Conservation (phyloP, 139 green algal species). For the Desmodesmus armatus region DNA sequence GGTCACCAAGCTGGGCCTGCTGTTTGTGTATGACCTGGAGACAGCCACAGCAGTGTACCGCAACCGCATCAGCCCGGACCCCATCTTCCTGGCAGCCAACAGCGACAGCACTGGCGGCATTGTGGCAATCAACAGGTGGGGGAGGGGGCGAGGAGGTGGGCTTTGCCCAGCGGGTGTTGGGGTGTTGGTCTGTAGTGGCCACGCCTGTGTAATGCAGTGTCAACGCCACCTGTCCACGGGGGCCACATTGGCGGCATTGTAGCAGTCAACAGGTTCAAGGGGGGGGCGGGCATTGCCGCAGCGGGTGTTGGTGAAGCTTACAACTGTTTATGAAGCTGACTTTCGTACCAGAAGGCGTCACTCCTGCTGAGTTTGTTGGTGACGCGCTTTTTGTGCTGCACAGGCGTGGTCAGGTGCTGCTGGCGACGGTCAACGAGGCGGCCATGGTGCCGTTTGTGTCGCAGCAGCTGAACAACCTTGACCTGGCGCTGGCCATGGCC, state of each 20-base stretch:
- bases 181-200: slow-evolving; percentile 97
- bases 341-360: no score
- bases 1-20: slow-evolving; percentile 97
- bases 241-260: slow-evolving; percentile 89
- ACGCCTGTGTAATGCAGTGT: slow-evolving; percentile 97
- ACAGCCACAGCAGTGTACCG: slow-evolving; percentile 96
- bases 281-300: not conserved
- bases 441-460: slow-evolving; percentile 96
- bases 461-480: slow-evolving; percentile 95
- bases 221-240: slow-evolving; percentile 85
- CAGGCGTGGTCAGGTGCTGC: slow-evolving; percentile 91
- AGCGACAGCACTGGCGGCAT: slow-evolving; percentile 87
- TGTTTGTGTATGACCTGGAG: slow-evolving; percentile 99
- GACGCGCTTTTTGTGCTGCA: not conserved
- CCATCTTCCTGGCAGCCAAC: slow-evolving; percentile 93
- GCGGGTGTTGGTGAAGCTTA: slow-evolving; percentile 98
- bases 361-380: no score
- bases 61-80: slow-evolving; percentile 95
- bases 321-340: slow-evolving; percentile 90
- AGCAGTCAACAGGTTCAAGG: slow-evolving; percentile 93
- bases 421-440: slow-evolving; percentile 92
- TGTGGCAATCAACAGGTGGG: slow-evolving; percentile 93
- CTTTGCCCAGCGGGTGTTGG: slow-evolving; percentile 94
- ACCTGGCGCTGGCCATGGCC: slow-evolving; percentile 94
- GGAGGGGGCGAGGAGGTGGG: not conserved